Evolutionary conservation across 2,329 filamentous ascomycete species (phyloP), one percentile per base, ranked within the genome.

Genomic region (Blastomyces silverae): DNA sequence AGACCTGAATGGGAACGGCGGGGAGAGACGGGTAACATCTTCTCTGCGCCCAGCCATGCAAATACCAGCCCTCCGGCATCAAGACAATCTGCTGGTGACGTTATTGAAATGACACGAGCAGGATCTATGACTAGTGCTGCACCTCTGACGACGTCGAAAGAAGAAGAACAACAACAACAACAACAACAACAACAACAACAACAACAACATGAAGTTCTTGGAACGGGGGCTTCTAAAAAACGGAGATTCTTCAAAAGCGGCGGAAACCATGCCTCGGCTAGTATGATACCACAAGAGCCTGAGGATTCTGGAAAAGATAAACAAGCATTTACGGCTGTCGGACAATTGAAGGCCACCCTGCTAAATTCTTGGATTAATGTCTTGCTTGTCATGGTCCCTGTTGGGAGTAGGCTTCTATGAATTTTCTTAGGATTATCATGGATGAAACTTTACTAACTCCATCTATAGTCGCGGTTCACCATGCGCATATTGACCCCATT

Each of bases 351-450:
- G 69, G 86, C 89, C 22, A 92, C 91, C 0, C 70, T 96, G 3
- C 84, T 96, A 69, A 88, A 85, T 71, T 94, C 90, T 0, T 96
- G 90, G 86, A 89, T 96, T 79, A 97, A 97, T 73, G 73, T 96
- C 31, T 79, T 97, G 34, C 80, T 96, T 28, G 62, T 96, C 20
- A 86, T 88, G 28, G 91, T 90, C 0, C 92, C 92, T 0, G 84
- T 87, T 44, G 92, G 92, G 65, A 91, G 75, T 78, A 71, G 64
- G 72, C 50, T 53, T 31, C 63, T 10, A 8, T n/a, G 48, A 44
- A 11, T 56, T 46, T 34, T 7, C 3, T 25, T n/a, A 11, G 6
- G 17, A 25, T 55, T 37, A 28, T 22, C 17, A 3, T 46, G 22
- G 13, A 52, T 56, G n/a, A 42, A 17, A 28, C 37, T 13, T 50